These are phyloP conservation scores for Penicillium sp. DNA, from an alignment of 2,329 filamentous ascomycete genomes.

Conservation along the genomic window DNA sequence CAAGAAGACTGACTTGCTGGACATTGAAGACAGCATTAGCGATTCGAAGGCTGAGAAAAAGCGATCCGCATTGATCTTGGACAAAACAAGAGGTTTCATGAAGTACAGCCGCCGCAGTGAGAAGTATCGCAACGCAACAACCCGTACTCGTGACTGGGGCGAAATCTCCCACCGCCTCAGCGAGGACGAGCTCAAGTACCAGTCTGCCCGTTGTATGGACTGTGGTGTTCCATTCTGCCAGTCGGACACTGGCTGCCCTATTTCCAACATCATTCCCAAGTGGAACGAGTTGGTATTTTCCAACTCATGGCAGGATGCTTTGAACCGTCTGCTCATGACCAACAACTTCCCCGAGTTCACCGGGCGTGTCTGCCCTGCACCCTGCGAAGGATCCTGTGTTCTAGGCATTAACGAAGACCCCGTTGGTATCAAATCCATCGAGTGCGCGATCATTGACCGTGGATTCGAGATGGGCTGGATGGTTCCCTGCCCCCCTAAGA, in stretches of 20 bases:
- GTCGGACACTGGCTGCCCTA: constrained; percentile 88
- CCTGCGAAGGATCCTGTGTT: constrained; percentile 92
- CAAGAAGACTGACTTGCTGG: constrained; percentile 62
- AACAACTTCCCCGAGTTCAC: constrained; percentile 99
- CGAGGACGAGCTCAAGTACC: constrained; percentile 93
- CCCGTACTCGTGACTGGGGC: constrained; percentile 83
- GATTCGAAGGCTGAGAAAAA: constrained; percentile 80
- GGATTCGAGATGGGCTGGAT: constrained; percentile 99
- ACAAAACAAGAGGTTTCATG: constrained; percentile 97
- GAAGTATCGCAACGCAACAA: constrained; percentile 80
- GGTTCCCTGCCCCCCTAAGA: constrained; percentile 67
- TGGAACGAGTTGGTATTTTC: constrained; percentile 74
- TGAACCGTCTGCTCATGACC: constrained; percentile 85
- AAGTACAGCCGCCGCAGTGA: constrained; percentile 87
- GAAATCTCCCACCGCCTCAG: constrained; percentile 80
- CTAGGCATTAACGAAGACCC: constrained; percentile 94
- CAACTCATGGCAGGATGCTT: constrained; percentile 66
- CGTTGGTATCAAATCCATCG: constrained; percentile 95
- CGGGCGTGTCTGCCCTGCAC: constrained; percentile 89
- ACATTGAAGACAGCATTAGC: constrained; percentile 84
- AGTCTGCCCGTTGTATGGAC: constrained; percentile 95
- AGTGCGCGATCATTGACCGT: constrained; percentile 94
- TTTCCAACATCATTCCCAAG: constrained; percentile 95
- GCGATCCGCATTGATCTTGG: constrained; percentile 81
- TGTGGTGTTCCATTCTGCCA: constrained; percentile 98